phyloP scores from a whole-genome alignment of 768 basidiomycete species.

The Ramaria sp. region DNA sequence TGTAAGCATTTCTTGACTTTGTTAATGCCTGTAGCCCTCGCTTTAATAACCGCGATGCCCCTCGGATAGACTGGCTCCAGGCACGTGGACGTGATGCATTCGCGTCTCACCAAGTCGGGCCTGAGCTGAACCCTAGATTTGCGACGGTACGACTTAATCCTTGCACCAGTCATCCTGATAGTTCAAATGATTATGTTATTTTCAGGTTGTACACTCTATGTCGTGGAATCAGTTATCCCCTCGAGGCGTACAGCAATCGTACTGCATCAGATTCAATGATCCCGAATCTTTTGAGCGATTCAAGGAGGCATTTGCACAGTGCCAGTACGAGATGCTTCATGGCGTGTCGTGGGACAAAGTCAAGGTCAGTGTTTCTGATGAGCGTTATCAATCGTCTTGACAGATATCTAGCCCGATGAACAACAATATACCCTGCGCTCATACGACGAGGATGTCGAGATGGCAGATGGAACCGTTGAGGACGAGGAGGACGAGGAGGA shows the following conservation, averaged over 20 bases:
- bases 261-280: conserved; percentile 66
- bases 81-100: conserved; percentile 3
- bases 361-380: conserved; percentile 40
- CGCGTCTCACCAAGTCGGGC: conserved; percentile 1
- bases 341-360: conserved; percentile 66
- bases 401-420: conserved; percentile 55
- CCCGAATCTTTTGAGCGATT: conserved; percentile 49
- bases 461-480: conserved; percentile 67
- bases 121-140: conserved; percentile 9
- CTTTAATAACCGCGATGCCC: not conserved
- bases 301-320: conserved; percentile 52
- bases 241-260: conserved; percentile 53
- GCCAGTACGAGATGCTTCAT: conserved; percentile 75
- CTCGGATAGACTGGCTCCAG: conserved; percentile 2
- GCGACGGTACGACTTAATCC: conserved; percentile 12
- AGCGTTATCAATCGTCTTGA: not conserved
- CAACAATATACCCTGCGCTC: conserved; percentile 73
- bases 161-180: conserved; percentile 12
- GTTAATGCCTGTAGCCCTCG: not conserved
- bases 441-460: conserved; percentile 74
- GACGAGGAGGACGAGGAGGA: conserved; percentile 67
- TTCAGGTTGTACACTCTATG: conserved; percentile 35
- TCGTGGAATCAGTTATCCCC: conserved; percentile 77
- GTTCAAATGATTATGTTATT: conserved; percentile 6
- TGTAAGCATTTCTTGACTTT: conserved; percentile 5